phyloP scores from a whole-genome alignment of 2,329 filamentous ascomycete species.

The Talaromyces albobiverticillius region DNA sequence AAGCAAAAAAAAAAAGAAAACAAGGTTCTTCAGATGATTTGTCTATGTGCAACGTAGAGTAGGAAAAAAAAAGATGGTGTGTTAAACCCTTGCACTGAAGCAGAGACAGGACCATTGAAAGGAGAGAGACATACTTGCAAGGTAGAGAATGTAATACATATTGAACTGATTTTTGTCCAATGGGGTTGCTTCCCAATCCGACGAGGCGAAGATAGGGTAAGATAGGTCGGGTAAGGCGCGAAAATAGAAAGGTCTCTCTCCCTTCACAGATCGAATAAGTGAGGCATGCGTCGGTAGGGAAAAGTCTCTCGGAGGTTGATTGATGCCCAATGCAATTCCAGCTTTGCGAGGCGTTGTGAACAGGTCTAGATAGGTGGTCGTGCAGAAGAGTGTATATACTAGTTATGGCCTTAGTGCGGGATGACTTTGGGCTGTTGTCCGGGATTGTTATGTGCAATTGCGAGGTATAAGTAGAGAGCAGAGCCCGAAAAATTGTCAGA shows the following conservation, averaged over 20 bases:
- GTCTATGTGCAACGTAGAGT: neutral
- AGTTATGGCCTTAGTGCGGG: conserved; percentile 9
- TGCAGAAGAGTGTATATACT: conserved; percentile 4
- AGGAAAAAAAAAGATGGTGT: neutral
- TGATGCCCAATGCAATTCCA: conserved; percentile 13
- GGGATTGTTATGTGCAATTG: neutral
- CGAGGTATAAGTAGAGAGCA: conserved; percentile 10
- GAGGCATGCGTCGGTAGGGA: conserved; percentile 5
- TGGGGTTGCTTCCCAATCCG: neutral
- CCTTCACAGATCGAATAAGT: conserved; percentile 3
- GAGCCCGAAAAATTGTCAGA: no score
- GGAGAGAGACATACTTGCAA: conserved; percentile 57
- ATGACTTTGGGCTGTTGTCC: neutral
- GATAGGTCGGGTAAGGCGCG: neutral
- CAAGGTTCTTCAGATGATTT: conserved; percentile 4
- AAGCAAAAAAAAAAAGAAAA: no score
- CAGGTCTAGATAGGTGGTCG: conserved; percentile 10
- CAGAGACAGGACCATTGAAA: neutral
- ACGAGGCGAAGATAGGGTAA: conserved; percentile 1
- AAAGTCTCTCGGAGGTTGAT: neutral
- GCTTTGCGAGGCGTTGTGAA: conserved; percentile 11
- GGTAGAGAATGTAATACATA: conserved; percentile 60
- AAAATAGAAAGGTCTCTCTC: neutral
- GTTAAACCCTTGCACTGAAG: neutral
- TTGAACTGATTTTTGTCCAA: conserved; percentile 13